phyloP scores from a whole-genome alignment of 768 basidiomycete genomes.

The Pleurotus salmoneostramineus region DNA sequence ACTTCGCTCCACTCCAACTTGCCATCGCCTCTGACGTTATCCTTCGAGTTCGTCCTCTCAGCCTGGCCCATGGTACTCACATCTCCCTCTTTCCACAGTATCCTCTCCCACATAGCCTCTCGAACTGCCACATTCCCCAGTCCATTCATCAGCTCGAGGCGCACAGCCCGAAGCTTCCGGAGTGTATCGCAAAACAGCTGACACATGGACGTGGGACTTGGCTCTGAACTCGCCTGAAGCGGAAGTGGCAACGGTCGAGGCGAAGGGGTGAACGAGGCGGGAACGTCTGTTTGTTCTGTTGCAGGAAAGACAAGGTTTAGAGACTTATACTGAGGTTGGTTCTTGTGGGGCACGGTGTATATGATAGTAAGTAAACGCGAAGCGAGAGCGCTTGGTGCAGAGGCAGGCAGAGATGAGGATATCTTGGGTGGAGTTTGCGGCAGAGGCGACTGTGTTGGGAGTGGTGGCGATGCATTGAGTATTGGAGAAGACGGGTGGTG shows the following conservation, averaged over 20 bases:
- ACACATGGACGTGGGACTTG: not conserved
- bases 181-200: slow-evolving; percentile 23
- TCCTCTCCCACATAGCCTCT: slow-evolving; percentile 77
- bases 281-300: not conserved
- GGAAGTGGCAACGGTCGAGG: not conserved
- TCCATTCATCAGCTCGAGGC: slow-evolving; percentile 73
- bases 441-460: not conserved
- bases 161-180: slow-evolving; percentile 59
- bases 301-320: slow-evolving; percentile 2
- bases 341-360: slow-evolving; percentile 5
- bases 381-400: not conserved
- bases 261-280: not conserved
- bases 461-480: not conserved
- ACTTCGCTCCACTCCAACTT: slow-evolving; percentile 69
- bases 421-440: not conserved
- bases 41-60: not conserved
- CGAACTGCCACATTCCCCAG: slow-evolving; percentile 66
- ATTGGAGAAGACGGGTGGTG: not conserved
- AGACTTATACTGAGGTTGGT: slow-evolving; percentile 3
- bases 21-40: slow-evolving; percentile 46
- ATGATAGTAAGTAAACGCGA: slow-evolving; percentile 4
- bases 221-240: not conserved
- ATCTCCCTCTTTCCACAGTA: slow-evolving; percentile 79
- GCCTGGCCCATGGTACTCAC: slow-evolving; percentile 38
- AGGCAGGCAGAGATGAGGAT: not conserved